A percentile compares a stretch with the other conserved stretches of the same genome.
Conservation (phyloP, 257 asterid genomes). For the Lavandula angustifolia region DNA sequence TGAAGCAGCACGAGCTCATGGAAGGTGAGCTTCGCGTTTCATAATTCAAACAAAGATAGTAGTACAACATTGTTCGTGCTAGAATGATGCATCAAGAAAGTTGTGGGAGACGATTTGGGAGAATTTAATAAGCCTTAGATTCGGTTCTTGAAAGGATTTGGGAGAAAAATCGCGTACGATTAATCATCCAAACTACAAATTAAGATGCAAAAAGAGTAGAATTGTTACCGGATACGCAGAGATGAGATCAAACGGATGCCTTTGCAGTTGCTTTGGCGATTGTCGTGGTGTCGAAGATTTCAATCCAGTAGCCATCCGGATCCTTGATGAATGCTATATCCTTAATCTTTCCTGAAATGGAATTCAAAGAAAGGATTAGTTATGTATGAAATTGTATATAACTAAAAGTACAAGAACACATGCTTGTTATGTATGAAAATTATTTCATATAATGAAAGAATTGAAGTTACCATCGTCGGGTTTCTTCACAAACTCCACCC, state of each 20-base stretch:
- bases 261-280: slow-evolving; percentile 47
- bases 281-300: slow-evolving; percentile 61
- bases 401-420: too few species aligned
- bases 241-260: slow-evolving; percentile 52
- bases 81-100: not conserved
- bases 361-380: too few species aligned
- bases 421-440: not conserved
- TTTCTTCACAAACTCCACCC: slow-evolving; percentile 79
- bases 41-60: not conserved
- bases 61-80: not conserved
- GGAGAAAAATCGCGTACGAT: not conserved
- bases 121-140: not conserved
- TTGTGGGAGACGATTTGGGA: not conserved
- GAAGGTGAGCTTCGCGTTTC: too few species aligned
- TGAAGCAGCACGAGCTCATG: not conserved
- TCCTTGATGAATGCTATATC: slow-evolving; percentile 80
- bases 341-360: slow-evolving; percentile 69
- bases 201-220: not conserved
- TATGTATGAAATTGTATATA: too few species aligned
- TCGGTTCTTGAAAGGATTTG: not conserved
- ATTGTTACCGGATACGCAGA: not conserved
- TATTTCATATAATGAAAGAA: slow-evolving; percentile 8
- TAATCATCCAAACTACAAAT: not conserved
- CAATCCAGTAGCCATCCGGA: slow-evolving; percentile 98
- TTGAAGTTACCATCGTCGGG: slow-evolving; percentile 66